These are phyloP conservation scores for Phytophthora foliorum DNA, from an alignment of 352 stramenopile genomes.

Conservation along the genomic window DNA sequence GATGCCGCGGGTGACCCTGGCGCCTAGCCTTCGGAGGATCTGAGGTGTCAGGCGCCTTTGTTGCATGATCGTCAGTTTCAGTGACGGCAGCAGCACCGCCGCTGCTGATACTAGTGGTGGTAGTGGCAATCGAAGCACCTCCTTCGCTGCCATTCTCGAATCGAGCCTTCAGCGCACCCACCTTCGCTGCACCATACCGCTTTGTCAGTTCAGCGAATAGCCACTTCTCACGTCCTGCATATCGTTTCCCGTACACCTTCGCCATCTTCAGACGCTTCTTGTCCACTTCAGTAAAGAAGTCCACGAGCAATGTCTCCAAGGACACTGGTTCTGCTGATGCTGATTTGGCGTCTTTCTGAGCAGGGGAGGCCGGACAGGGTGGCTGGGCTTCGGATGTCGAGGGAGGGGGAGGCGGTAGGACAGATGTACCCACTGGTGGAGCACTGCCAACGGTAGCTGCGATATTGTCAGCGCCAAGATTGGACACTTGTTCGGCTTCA, in stretches of 20 bases:
- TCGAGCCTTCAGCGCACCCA: conserved; percentile 45
- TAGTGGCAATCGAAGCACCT: not conserved
- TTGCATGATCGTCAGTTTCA: conserved; percentile 2
- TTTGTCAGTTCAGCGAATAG: conserved; percentile 75
- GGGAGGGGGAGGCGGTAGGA: not conserved
- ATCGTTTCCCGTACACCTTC: conserved; percentile 72
- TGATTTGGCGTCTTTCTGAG: conserved; percentile 5
- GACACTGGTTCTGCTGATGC: conserved; percentile 25
- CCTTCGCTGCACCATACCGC: conserved; percentile 65
- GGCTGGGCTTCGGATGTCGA: not conserved
- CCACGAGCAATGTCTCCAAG: conserved; percentile 64
- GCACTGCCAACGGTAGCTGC: not conserved
- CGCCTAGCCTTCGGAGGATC: conserved; percentile 25
- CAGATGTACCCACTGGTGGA: conserved; percentile 7
- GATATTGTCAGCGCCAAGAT: conserved; percentile 2
- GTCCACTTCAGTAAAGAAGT: conserved; percentile 77
- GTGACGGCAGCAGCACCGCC: not conserved
- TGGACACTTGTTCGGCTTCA: conserved; percentile 1
- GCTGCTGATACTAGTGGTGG: not conserved
- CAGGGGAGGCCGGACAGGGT: not conserved
- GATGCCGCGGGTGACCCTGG: conserved; percentile 37
- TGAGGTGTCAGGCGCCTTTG: conserved; percentile 10
- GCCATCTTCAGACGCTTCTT: conserved; percentile 71
- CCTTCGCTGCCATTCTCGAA: conserved; percentile 27
- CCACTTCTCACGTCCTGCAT: conserved; percentile 69